Base-by-base conservation (phyloP, 169 alveolate species). In the Plasmodium billcollinsi region DNA sequence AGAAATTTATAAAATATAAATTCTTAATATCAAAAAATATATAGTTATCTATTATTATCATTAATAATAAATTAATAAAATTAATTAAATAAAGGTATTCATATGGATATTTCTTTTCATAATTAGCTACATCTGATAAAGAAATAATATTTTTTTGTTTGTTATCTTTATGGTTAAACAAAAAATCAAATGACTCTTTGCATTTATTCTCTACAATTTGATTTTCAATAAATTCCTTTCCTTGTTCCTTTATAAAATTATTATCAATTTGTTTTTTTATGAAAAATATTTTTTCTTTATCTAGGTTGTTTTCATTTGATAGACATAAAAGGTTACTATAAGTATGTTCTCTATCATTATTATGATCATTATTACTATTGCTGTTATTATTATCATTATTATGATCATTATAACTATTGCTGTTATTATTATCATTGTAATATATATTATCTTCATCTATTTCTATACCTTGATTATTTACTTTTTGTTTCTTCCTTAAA, bases 1-100 rank as follows among this genome's bases (percentile, higher is more conserved):
- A 71, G 2, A 83, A 83, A 39, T 58, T 56, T 69, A 83, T 52
- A 70, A 83, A 83, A 56, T 69, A 52, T 62, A 47, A 83, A 56
- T 73, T 72, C 5, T 83, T 83, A 2, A 83, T 59, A 24, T 83
- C 91, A 62, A 83, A 83, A 26, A 69, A 70, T 47, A 83, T 14
- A 50, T 54, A 70, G 63, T 67, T 69, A 43, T 83, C 91, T 11
- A 83, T 39, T 39, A 83, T 61, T 45, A 73, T 70, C 65, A 83
- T 62, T 9, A 71, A 66, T 49, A 83, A 52, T 18, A 83, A 26
- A 33, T 83, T 66, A 1, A 47, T 43, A 62, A 83, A 83, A 26
- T 56, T 24, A 62, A 33, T 52, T 43, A 83, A 43, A 3, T 43
- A 15, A 29, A n/a, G 15, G 49, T 63, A 70, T 49, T 83, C 91